phyloP scores from a whole-genome alignment of 2,329 filamentous ascomycete genomes.

The Cordyceps farinosa region DNA sequence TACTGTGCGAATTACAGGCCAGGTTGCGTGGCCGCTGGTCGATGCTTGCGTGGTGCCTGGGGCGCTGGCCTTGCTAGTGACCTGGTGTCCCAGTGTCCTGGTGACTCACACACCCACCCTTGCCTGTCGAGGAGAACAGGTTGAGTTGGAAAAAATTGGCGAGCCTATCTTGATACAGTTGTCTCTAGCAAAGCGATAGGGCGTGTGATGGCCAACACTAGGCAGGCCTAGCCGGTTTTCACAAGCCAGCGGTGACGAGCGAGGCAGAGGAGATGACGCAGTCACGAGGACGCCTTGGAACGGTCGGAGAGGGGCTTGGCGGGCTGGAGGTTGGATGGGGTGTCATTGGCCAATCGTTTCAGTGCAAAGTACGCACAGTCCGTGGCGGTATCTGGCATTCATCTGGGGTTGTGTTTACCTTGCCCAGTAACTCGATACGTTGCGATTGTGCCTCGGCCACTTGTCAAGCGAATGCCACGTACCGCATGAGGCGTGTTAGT shows the following conservation, averaged over 20 bases:
- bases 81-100: background rate
- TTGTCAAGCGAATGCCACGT: background rate
- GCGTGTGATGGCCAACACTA: background rate
- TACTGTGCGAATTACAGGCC: background rate
- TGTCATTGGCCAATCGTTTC: conserved; percentile 1
- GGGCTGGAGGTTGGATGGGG: background rate
- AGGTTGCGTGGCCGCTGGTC: no score
- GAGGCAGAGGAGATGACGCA: conserved; percentile 13
- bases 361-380: background rate
- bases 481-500: background rate
- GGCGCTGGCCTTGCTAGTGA: background rate
- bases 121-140: background rate
- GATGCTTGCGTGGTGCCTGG: background rate
- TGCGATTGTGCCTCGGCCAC: background rate
- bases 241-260: conserved; percentile 3
- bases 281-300: conserved; percentile 13
- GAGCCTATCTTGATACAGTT: background rate
- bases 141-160: background rate
- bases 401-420: conserved; percentile 2
- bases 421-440: conserved; percentile 3
- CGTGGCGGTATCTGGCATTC: conserved; percentile 3
- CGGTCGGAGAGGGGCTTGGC: background rate
- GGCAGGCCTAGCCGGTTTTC: background rate
- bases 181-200: no score
- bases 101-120: background rate